Evolutionary conservation across 2,329 filamentous ascomycete genomes (phyloP), one percentile per base, ranked within the genome.

Genomic region (Sporothrix inflata): DNA sequence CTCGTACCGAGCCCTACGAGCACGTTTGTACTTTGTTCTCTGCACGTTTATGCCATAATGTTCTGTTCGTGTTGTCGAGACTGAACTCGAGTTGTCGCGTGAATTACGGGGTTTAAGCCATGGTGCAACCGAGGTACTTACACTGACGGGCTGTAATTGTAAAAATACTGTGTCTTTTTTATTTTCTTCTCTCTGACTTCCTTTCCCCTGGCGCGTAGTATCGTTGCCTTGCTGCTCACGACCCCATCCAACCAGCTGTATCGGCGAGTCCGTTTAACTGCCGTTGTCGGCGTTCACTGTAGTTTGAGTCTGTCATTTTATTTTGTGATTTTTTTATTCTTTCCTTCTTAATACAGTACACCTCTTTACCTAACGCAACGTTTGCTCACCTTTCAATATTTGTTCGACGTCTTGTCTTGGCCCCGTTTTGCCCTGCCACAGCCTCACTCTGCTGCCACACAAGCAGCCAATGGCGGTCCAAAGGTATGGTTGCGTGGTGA

Each of bases 391-490:
- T 30, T 30, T n/a, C 63, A 67, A 21, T 67, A 34, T 51, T 67
- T 61, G 34, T 42, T 38, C n/a, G 30, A 4, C 19, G 38, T 27
- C 47, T 30, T 30, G 19, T 63, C 34, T 21, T 63, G 34, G 60
- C 57, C 63, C 24, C 16, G 19, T 16, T 51, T 40, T 55, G 66
- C 47, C 30, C 49, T 40, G 70, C 51, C 47, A 67, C 70, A 71
- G 60, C 60, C 70, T 65, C 70, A 66, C 24, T 60, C 19, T 34
- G n/a, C 57, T 57, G 40, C 47, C 60, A 66, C 34, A 21, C 55
- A 16, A 24, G 6, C 47, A 45, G 40, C 24, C 69, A 71, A 71
- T 51, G 19, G 49, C 40, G 30, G 53, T 14, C 49, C 66, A 14
- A 69, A 24, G 66, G 47, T 42, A 67, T 16, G 30, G 21, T 38